Conservation (phyloP, 495 filamentous ascomycete genomes). For the Talaromyces liani region DNA sequence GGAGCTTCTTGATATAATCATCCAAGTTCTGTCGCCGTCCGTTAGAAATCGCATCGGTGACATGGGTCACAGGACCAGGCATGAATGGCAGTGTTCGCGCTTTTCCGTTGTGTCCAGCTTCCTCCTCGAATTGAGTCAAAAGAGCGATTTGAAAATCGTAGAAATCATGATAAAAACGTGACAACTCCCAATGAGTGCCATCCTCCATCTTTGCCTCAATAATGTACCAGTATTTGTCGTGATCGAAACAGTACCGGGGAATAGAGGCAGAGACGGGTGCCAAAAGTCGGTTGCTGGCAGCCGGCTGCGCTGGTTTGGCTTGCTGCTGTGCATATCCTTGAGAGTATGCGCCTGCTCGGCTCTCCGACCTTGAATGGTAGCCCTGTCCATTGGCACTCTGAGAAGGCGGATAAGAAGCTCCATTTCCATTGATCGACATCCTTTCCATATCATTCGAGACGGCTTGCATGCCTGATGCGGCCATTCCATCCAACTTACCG, state of each 20-base stretch:
- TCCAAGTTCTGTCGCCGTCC: slow-evolving; percentile 86
- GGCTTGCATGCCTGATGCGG: slow-evolving; percentile 32
- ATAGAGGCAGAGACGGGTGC: slow-evolving; percentile 74
- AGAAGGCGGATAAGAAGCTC: slow-evolving; percentile 16
- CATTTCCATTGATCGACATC: slow-evolving; percentile 52
- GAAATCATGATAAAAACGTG: slow-evolving; percentile 94
- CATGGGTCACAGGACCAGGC: slow-evolving; percentile 95
- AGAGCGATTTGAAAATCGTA: slow-evolving; percentile 98
- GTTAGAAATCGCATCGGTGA: slow-evolving; percentile 94
- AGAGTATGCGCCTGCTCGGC: slow-evolving; percentile 21
- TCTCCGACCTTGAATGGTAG: slow-evolving; percentile 32
- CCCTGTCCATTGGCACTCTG: slow-evolving; percentile 40
- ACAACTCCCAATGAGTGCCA: slow-evolving; percentile 84
- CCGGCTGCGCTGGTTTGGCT: slow-evolving; percentile 19
- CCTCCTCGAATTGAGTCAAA: slow-evolving; percentile 85
- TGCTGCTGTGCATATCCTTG: slow-evolving; percentile 37
- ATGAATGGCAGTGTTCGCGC: slow-evolving; percentile 90
- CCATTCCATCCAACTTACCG: slow-evolving; percentile 69
- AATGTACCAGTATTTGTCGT: slow-evolving; percentile 98
- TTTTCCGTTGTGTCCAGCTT: slow-evolving; percentile 74
- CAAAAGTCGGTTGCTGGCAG: slow-evolving; percentile 23
- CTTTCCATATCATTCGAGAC: slow-evolving; percentile 68
- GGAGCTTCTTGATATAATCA: slow-evolving; percentile 86
- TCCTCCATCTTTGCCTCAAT: slow-evolving; percentile 90
- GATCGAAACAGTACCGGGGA: slow-evolving; percentile 90